Percentiles rank a stretch among this genome's conserved stretches.
phyloP scores from a whole-genome alignment of 306 rosid genomes.

The Quercus glauca region DNA sequence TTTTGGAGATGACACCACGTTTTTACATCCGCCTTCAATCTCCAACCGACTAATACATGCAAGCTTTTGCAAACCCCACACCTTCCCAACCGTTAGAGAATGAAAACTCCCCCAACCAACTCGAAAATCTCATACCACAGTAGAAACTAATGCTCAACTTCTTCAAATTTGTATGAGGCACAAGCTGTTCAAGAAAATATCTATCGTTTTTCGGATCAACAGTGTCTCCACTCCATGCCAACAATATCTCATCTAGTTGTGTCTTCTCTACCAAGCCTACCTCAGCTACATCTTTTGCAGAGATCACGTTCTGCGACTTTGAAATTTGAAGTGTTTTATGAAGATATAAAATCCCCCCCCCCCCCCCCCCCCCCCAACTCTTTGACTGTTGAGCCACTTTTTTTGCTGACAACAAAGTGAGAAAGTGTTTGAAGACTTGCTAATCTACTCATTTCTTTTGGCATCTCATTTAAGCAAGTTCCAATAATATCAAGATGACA shows the following conservation, averaged over 20 bases:
- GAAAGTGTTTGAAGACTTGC: not conserved
- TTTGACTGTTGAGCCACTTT: not conserved
- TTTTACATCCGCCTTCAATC: too few species aligned
- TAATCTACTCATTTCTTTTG: too few species aligned
- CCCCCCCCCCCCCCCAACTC: not conserved
- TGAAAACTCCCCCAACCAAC: not conserved
- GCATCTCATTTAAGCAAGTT: too few species aligned
- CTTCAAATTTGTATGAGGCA: not conserved
- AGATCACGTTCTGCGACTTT: not conserved
- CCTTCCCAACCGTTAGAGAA: not conserved
- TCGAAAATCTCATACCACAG: not conserved
- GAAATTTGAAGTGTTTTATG: not conserved
- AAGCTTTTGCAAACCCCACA: too few species aligned
- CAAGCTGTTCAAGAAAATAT: not conserved
- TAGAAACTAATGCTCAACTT: not conserved
- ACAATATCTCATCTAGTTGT: too few species aligned
- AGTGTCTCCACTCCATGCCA: not conserved
- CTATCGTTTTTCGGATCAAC: too few species aligned
- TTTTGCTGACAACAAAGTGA: not conserved
- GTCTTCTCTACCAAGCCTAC: not conserved
- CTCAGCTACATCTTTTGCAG: not conserved
- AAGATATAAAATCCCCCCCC: not conserved
- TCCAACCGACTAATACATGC: too few species aligned
- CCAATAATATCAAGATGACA: too few species aligned
- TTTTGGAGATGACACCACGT: too few species aligned